Percentiles rank a stretch among this genome's conserved stretches.
Evolutionary conservation across 257 asterid species (phyloP).

Genomic region (Nicotiana benthamiana): DNA sequence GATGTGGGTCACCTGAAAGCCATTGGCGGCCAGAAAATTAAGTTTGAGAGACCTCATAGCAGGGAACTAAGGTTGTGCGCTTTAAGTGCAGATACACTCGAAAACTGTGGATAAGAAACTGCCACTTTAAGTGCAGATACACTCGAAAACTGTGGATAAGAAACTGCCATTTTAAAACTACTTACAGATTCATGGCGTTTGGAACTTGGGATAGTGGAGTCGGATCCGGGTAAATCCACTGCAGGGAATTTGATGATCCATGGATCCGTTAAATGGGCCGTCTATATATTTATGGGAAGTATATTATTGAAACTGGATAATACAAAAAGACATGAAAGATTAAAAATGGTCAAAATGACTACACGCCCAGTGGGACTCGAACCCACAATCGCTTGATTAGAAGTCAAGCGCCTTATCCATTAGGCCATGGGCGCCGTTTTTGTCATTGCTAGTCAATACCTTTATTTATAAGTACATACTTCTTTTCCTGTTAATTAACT

Average conservation of each 20-base stretch:
- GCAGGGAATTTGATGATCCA: neutral
- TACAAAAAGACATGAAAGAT: neutral
- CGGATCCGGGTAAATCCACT: neutral
- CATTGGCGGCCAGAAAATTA: conserved; percentile 32
- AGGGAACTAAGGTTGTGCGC: neutral
- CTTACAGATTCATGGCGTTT: too few relatives aligned
- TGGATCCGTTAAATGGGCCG: neutral
- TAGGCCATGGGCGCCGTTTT: too few relatives aligned
- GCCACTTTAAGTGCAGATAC: neutral
- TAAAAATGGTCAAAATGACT: too few relatives aligned
- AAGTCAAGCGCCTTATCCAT: too few relatives aligned
- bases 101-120: neutral
- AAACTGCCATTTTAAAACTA: too few relatives aligned
- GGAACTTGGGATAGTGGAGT: neutral
- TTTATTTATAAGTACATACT: too few relatives aligned
- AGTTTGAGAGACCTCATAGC: conserved; percentile 45
- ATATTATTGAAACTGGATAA: neutral
- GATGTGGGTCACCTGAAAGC: conserved; percentile 28
- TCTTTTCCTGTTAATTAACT: too few relatives aligned
- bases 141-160: neutral
- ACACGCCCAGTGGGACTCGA: too few relatives aligned
- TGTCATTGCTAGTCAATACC: too few relatives aligned
- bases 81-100: neutral
- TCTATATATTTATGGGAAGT: neutral
- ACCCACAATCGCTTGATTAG: too few relatives aligned